A percentile compares a stretch with the other conserved stretches of the same genome.
Evolutionary conservation across 2,329 filamentous ascomycete genomes (phyloP).

Genomic region (Paracoccidioides brasiliensis): DNA sequence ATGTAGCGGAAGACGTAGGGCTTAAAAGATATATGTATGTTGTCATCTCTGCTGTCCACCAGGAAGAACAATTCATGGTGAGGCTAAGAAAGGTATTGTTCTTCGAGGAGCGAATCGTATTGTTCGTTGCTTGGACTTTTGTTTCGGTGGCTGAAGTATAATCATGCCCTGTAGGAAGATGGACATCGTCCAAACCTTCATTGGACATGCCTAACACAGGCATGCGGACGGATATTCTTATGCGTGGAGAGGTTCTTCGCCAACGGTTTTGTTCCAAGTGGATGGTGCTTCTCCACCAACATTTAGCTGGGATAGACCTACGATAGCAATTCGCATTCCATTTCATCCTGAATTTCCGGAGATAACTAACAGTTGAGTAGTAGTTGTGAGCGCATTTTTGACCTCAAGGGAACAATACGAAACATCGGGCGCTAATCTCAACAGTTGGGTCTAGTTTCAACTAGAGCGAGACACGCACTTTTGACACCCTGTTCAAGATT

Average conservation of each 20-base stretch:
- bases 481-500: no score
- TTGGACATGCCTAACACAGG: neutral
- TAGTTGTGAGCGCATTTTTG: neutral
- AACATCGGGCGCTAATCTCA: neutral
- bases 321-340: neutral
- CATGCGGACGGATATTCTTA: no score
- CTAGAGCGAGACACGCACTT: no score
- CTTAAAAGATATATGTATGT: neutral
- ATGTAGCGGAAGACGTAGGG: neutral
- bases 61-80: neutral
- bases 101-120: neutral
- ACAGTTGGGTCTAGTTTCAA: no score
- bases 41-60: neutral
- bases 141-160: neutral
- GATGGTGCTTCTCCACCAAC: no score
- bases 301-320: no score
- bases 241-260: no score
- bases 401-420: neutral
- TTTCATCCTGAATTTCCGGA: neutral
- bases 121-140: neutral
- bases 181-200: neutral
- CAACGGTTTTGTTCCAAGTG: no score
- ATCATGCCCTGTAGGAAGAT: neutral
- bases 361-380: neutral
- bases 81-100: neutral